Evolutionary conservation across 352 stramenopile genomes (phyloP).

Genomic region (Hyaloperonospora brassicae): DNA sequence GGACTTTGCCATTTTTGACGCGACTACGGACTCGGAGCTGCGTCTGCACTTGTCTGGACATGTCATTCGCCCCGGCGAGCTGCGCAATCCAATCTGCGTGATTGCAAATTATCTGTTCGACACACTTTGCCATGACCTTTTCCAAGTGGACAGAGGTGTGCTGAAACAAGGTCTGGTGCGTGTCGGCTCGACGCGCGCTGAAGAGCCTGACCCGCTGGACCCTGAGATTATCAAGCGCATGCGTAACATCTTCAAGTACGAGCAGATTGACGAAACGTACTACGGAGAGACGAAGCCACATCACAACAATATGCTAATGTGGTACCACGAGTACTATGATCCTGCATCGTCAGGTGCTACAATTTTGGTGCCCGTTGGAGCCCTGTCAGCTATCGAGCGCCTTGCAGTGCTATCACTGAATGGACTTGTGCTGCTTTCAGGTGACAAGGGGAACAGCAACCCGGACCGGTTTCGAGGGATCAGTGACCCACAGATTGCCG

Average conservation of each 20-base stretch:
- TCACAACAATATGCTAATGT: constrained; percentile 88
- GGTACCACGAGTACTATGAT: constrained; percentile 83
- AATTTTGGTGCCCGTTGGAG: constrained; percentile 88
- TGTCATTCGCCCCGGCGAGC: constrained; percentile 38
- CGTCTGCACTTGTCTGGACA: constrained; percentile 50
- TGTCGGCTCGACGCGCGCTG: constrained; percentile 60
- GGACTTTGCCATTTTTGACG: constrained; percentile 92
- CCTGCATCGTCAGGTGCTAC: constrained; percentile 55
- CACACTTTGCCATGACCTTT: constrained; percentile 88
- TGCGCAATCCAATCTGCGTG: constrained; percentile 85
- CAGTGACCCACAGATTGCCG: constrained; percentile 90
- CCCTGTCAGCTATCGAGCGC: constrained; percentile 68
- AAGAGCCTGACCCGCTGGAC: constrained; percentile 81
- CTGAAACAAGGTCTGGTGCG: constrained; percentile 89
- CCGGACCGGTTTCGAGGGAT: constrained; percentile 87
- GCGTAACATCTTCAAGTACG: constrained; percentile 86
- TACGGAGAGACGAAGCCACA: constrained; percentile 68
- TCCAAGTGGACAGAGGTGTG: constrained; percentile 77
- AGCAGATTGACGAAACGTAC: constrained; percentile 70
- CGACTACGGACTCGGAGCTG: constrained; percentile 82
- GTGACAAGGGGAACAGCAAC: constrained; percentile 92
- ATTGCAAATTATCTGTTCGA: constrained; percentile 94
- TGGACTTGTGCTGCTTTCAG: constrained; percentile 81
- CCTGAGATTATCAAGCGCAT: constrained; percentile 91
- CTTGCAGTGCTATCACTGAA: constrained; percentile 49